These are phyloP conservation scores for Eucalyptus erythrocorys DNA, from an alignment of 345 rosid genomes.

Conservation along the genomic window DNA sequence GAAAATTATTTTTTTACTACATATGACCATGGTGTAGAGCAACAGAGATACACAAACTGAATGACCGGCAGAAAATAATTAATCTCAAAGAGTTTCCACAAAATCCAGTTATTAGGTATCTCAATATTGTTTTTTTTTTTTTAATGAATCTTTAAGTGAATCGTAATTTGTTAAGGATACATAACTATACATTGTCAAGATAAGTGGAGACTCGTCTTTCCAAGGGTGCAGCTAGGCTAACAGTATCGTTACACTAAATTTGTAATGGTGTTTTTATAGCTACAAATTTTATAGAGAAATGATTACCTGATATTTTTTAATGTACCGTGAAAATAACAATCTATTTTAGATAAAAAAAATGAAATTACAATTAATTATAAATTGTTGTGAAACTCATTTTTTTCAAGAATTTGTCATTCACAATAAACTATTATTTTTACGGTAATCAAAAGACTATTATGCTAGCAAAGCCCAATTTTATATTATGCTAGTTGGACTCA, in stretches of 20 bases:
- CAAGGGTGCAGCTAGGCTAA: not conserved
- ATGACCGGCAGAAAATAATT: not conserved
- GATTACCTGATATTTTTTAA: not conserved
- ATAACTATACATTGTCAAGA: not conserved
- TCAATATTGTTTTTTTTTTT: not conserved
- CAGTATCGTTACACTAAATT: no score
- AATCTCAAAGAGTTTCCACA: not conserved
- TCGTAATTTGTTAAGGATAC: not conserved
- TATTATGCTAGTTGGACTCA: no score
- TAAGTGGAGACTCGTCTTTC: not conserved
- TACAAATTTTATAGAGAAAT: no score
- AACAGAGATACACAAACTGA: not conserved
- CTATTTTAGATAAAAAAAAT: no score
- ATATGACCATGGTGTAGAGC: not conserved
- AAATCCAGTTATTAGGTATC: not conserved
- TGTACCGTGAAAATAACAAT: accelerated
- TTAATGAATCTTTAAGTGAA: not conserved
- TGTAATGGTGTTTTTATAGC: no score
- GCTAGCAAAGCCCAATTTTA: not conserved
- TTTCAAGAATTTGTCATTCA: no score
- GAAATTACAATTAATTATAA: no score
- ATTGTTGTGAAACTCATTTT: no score
- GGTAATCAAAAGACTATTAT: not conserved
- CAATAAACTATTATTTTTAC: no score
- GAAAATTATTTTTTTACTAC: not conserved